Conservation (phyloP, 352 stramenopile genomes). For the Phytophthora parvispora region DNA sequence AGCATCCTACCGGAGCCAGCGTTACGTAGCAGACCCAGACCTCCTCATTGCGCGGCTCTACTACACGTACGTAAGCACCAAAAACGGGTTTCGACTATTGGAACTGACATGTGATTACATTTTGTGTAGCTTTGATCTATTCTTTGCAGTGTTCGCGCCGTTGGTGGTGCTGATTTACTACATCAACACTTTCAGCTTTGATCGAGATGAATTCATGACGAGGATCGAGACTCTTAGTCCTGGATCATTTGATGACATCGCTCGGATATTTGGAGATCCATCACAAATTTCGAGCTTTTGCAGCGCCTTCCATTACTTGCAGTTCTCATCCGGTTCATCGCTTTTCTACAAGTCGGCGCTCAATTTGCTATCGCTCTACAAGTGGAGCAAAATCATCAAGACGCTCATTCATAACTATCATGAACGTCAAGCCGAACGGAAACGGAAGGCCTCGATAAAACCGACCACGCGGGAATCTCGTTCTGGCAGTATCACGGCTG, state of each 20-base stretch:
- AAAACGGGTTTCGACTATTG: neutral
- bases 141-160: slow-evolving; percentile 61
- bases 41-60: slow-evolving; percentile 29
- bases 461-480: neutral
- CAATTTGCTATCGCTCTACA: slow-evolving; percentile 54
- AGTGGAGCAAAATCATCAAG: slow-evolving; percentile 54
- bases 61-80: slow-evolving; percentile 11
- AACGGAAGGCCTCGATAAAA: slow-evolving; percentile 10
- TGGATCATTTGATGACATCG: slow-evolving; percentile 39
- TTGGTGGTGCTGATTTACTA: slow-evolving; percentile 51
- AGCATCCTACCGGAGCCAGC: slow-evolving; percentile 53
- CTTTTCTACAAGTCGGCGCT: slow-evolving; percentile 53
- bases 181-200: slow-evolving; percentile 47
- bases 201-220: slow-evolving; percentile 35
- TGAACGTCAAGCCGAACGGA: slow-evolving; percentile 19
- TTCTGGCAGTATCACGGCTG: slow-evolving; percentile 5
- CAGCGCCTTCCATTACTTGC: slow-evolving; percentile 42
- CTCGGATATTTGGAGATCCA: slow-evolving; percentile 51
- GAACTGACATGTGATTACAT: neutral
- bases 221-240: slow-evolving; percentile 24
- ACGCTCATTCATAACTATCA: slow-evolving; percentile 46
- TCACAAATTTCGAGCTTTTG: slow-evolving; percentile 49
- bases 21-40: slow-evolving; percentile 29
- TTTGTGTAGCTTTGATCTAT: slow-evolving; percentile 47
- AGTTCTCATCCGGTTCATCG: slow-evolving; percentile 21